Conservation (phyloP, 257 asterid genomes). For the Penstemon barbatus region DNA sequence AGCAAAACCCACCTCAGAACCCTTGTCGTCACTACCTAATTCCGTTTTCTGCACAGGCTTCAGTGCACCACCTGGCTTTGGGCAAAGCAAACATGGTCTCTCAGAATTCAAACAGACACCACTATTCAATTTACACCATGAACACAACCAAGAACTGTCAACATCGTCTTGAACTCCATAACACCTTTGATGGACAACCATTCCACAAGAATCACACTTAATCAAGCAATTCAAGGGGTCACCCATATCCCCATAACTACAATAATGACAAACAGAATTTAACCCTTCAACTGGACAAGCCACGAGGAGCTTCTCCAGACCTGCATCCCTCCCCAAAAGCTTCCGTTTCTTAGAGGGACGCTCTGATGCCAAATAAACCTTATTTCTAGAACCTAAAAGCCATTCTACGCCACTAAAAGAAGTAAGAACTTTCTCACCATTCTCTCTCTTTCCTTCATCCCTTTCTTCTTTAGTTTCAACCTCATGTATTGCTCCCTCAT, state of each 20-base stretch:
- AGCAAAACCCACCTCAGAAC: slow-evolving; percentile 51
- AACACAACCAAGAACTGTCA: slow-evolving; percentile 74
- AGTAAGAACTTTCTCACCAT: slow-evolving; percentile 27
- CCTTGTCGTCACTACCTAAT: slow-evolving; percentile 35
- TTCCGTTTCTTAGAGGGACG: slow-evolving; percentile 88
- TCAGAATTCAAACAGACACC: slow-evolving; percentile 35
- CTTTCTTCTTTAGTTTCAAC: slow-evolving; percentile 28
- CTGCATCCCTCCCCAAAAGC: slow-evolving; percentile 89
- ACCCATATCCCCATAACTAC: slow-evolving; percentile 66
- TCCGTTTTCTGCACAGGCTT: slow-evolving; percentile 63
- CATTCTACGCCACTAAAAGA: slow-evolving; percentile 76
- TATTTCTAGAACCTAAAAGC: slow-evolving; percentile 91
- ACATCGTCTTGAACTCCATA: slow-evolving; percentile 91
- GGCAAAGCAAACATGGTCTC: slow-evolving; percentile 83
- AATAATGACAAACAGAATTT: slow-evolving; percentile 78
- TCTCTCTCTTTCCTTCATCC: slow-evolving; percentile 35
- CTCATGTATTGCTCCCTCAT: slow-evolving; percentile 32
- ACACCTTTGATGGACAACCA: slow-evolving; percentile 91
- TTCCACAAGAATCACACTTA: slow-evolving; percentile 67
- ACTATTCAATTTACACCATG: slow-evolving; percentile 78
- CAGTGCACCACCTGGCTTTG: slow-evolving; percentile 86
- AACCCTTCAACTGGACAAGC: slow-evolving; percentile 73
- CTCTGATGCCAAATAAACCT: slow-evolving; percentile 81
- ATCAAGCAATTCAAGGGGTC: slow-evolving; percentile 71
- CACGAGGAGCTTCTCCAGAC: slow-evolving; percentile 82